These are phyloP conservation scores for Pseudocercospora pini-densiflorae DNA, from an alignment of 2,329 filamentous ascomycete genomes.

Conservation along the genomic window DNA sequence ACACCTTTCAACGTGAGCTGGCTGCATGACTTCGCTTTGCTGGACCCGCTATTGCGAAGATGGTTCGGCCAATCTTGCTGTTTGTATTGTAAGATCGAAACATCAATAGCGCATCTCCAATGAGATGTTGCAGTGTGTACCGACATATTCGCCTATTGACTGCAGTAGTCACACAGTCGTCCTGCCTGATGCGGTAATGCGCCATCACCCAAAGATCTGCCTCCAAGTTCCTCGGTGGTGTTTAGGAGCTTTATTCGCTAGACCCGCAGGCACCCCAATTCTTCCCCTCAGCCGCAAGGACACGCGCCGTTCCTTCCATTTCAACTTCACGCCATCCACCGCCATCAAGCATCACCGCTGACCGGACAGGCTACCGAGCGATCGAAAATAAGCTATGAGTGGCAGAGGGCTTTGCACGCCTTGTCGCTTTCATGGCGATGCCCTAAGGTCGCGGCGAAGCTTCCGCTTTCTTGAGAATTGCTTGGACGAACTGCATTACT, in stretches of 20 bases:
- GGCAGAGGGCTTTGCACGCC: neutral
- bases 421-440: constrained; percentile 2
- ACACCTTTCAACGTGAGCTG: neutral
- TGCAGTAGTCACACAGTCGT: constrained; percentile 7
- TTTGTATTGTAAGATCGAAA: neutral
- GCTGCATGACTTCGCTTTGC: neutral
- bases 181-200: constrained; percentile 1
- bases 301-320: constrained; percentile 8
- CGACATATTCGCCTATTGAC: constrained; percentile 7
- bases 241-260: neutral
- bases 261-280: neutral
- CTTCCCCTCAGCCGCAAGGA: constrained; percentile 14
- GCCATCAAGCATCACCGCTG: constrained; percentile 29
- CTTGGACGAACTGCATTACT: neutral
- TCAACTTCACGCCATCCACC: neutral
- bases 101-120: constrained; percentile 3
- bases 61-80: neutral
- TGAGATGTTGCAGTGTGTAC: neutral
- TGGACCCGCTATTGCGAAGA: neutral
- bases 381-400: constrained; percentile 12
- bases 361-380: neutral
- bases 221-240: constrained; percentile 8
- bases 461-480: neutral
- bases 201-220: neutral
- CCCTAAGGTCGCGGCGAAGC: neutral